Evolutionary conservation across 345 rosid species (phyloP), one percentile per base, ranked within the genome.

Genomic region (Lagerstroemia speciosa): DNA sequence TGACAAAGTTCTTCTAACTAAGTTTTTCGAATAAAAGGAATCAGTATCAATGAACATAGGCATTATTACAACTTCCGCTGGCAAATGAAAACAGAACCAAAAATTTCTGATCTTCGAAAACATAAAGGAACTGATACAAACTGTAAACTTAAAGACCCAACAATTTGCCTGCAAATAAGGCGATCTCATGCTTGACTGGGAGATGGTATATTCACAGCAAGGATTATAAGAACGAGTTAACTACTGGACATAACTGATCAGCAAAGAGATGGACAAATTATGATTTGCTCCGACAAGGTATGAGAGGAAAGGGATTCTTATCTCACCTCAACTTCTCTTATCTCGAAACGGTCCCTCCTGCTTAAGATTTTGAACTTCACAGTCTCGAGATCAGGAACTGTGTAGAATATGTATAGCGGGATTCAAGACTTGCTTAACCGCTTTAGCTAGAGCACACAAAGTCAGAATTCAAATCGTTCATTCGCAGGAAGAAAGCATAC

Each of bases 381-480:
- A 0, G 96, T 83, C 84, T 90, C 98, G 2, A 93, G 88, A 84
- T 93, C 89, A 14, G 98, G 96, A 74, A 92, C 96, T 92, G 71
- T 5, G 73, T 3, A 26, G 50, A 8, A 63, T 6, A 38, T 50
- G 64, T 26, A 30, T 5, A 16, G 62, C 40, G 30, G 5, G 40
- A 8, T 8, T 19, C 3, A 60, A 12, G 36, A 33, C 34, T 61
- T 61, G 66, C 52, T 40, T 31, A 53, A 12, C 43, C 43, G 66
- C 52, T 40, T 31, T 6, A 7, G 0, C 24, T 38, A 53, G 36
- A 30, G 2, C 8, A 65, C 38, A 55, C 40, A 26, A 16, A 50
- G 24, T 48, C 55, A 48, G n/a, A 48, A 48, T 48, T 48, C 27
- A 53, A 53, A 53, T 46, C 22, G 17, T 46, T 46, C 9, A 15